Evolutionary conservation across 2,329 filamentous ascomycete species (phyloP).

Genomic region (Cytospora piceicola): DNA sequence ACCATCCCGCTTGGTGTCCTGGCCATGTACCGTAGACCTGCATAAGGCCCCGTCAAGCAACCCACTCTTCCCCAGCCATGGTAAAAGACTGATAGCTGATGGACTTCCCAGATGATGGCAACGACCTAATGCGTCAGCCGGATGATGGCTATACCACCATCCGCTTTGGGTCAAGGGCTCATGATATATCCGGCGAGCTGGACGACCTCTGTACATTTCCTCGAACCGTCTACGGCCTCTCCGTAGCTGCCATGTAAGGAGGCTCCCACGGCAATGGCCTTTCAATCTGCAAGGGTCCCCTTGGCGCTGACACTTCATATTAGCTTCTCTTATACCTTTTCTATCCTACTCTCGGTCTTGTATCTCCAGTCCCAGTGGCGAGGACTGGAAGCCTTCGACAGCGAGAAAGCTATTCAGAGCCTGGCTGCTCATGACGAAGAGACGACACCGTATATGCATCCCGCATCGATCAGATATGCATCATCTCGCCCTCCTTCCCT

Average conservation of each 20-base stretch:
- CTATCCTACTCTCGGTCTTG: conserved; percentile 28
- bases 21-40: not conserved
- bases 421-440: not conserved
- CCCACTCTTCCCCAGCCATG: not conserved
- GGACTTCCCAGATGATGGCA: conserved; percentile 15
- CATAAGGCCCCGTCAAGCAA: not conserved
- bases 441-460: not conserved
- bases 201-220: conserved; percentile 31
- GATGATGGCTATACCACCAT: conserved; percentile 27
- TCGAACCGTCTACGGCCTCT: conserved; percentile 31
- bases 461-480: conserved; percentile 14
- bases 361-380: conserved; percentile 20
- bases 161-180: conserved; percentile 23
- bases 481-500: conserved; percentile 6
- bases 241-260: conserved; percentile 32
- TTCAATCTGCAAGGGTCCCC: not conserved
- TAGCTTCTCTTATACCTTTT: conserved; percentile 32
- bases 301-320: not conserved
- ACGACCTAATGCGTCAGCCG: conserved; percentile 28
- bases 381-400: not conserved
- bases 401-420: conserved; percentile 10
- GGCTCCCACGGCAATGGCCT: not conserved
- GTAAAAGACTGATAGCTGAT: not conserved
- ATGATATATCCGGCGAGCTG: conserved; percentile 27
- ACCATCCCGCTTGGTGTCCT: not conserved